These are phyloP conservation scores for Chaetomium tenue DNA, from an alignment of 495 filamentous ascomycete species.

Conservation along the genomic window DNA sequence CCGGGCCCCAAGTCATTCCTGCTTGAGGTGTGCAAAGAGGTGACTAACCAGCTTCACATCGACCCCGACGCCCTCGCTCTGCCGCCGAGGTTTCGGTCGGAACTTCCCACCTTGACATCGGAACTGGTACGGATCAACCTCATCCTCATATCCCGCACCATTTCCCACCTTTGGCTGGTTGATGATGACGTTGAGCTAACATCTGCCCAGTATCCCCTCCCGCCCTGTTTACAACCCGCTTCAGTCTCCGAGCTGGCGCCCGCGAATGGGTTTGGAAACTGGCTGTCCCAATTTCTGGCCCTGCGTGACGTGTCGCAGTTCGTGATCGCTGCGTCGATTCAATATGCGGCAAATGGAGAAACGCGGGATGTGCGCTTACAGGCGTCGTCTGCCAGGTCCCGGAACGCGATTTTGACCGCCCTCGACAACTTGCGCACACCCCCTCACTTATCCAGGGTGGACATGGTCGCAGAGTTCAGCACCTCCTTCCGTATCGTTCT, in stretches of 20 bases:
- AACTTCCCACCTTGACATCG: constrained; percentile 36
- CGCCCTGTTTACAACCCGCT: constrained; percentile 17
- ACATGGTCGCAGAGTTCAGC: constrained; percentile 35
- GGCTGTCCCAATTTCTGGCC: constrained; percentile 38
- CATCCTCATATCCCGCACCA: constrained; percentile 2
- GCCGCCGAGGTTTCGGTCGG: constrained; percentile 31
- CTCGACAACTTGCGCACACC: constrained; percentile 36
- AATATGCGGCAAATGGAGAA: constrained; percentile 39
- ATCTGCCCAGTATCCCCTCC: constrained; percentile 23
- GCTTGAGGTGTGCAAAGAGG: constrained; percentile 37
- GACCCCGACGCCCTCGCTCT: constrained; percentile 37
- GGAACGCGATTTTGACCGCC: constrained; percentile 39
- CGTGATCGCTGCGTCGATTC: constrained; percentile 39
- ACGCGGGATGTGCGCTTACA: constrained; percentile 36
- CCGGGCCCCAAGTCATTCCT: constrained; percentile 37
- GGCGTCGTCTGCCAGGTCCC: constrained; percentile 33
- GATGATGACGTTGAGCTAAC: background rate
- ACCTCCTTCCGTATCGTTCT: constrained; percentile 36
- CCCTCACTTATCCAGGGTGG: constrained; percentile 28
- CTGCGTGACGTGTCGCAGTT: constrained; percentile 40
- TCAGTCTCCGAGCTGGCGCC: constrained; percentile 35
- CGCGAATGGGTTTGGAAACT: constrained; percentile 22
- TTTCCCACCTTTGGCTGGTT: constrained; percentile 1
- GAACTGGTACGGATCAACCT: constrained; percentile 30
- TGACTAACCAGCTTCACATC: constrained; percentile 32